Base-by-base conservation (phyloP, 148 eudicot genomes). In the Rhododendron kiyosumense region DNA sequence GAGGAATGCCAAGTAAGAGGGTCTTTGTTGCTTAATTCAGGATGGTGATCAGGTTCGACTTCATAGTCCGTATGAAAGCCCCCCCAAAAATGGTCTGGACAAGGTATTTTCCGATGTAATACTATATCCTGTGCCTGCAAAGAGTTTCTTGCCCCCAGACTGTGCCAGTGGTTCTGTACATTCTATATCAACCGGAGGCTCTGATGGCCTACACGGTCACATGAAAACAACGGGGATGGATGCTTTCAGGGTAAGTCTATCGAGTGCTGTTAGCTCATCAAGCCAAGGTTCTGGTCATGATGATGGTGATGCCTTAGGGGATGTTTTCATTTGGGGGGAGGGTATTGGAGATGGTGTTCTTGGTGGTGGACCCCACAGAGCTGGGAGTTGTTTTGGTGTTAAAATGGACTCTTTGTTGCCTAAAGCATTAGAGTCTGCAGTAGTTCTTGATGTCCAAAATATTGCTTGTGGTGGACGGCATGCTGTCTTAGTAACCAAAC, bases 221-320 rank as follows among this genome's bases (percentile, higher is more conserved):
- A 92, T 90, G 93, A 97, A 91, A 90, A 95, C 92, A 85, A 88
- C 90, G 86, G 91, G 91, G 74, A 87, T 90, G 85, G 99, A 97
- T 90, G 93, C 98, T 76, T 94, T 94, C 89, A 92, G 98, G 83
- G 92, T 97, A 88, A 96, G 99, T 91, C 91, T 96, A 86, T 96
- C 99, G 41, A 96, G 99, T 91, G 98, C 95, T 81, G 98, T 96
- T 86, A 96, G 99, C 91, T 96, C 99, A 81, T 95, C 99, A 84
- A 96, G 97, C 85, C 99, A 96, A 87, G 98, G 99, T 59, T 96
- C 99, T 87, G 99, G 99, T 84, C 97, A 95, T 88, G 99, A 96
- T 88, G 99, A 96, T 80, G 98, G 98, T 75, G 98, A 96, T 90
- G 96, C 99, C 85, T 85, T 95, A 51, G 99, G 99, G 17, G 99